Evolutionary conservation across 106 monocot genomes (phyloP), one percentile per base, ranked within the genome.

Genomic region (Dendrobium chrysotoxum): DNA sequence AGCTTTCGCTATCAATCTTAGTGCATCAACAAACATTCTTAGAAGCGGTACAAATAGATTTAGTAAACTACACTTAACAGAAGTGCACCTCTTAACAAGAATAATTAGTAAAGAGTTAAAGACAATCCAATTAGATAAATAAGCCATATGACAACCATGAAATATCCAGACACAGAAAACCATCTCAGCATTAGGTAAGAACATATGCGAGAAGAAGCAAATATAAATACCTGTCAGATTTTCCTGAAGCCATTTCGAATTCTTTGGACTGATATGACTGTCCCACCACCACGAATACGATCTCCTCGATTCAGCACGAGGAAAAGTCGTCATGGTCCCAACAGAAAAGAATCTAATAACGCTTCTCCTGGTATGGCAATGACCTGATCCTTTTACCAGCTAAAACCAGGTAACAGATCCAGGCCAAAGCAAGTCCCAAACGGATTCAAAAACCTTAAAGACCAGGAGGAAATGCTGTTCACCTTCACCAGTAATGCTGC

Each of bases 251-350:
- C 92, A 92, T 84, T 86, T 92, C 7, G 89, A 92, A 78, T 89
- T 92, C 74, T 84, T 92, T 54, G 92, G 92, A 76, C 88, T 88
- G 67, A 86, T 87, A 86, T 92, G 92, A 81, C 92, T 89, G 67
- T 88, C 89, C 92, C 92, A 92, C 92, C 92, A 92, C 91, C 91
- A 92, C 11, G 89, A 89, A 80, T 92, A 92, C 39, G 79, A 30
- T 4, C 84, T 84, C 67, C 82, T 75, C 0, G 92, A 89, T 23
- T 88, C 89, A 23, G 86, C 80, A 76, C 80, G 85, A 18, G 78
- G 50, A n/a, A 86, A 41, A n/a, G 76, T 84, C 8, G 89, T 81
- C 92, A 92, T 92, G 77, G 54, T 31, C 75, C 79, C 26, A 78
- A 78, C 50, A 4, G 50, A 13, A n/a, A 40, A 76, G 26, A 1